Evolutionary conservation across 495 filamentous ascomycete species (phyloP), one percentile per base, ranked within the genome.

Genomic region (Neurospora cerealis): DNA sequence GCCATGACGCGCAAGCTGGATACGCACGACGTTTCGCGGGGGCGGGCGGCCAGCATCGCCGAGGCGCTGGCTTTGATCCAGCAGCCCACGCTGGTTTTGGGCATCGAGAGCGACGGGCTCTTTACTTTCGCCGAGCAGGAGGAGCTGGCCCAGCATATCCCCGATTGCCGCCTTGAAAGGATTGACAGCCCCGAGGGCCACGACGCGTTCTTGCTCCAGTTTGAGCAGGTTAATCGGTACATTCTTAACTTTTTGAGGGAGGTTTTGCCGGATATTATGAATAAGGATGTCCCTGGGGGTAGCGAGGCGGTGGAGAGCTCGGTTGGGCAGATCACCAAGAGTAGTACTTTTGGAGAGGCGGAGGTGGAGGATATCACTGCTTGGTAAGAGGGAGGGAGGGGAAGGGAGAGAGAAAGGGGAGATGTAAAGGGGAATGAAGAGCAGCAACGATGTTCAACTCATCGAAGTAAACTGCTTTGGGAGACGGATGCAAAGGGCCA

Each of bases 1-100:
- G 94, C 96, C 74, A 97, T 98, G 81, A 98, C 96, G 7, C 93
- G 96, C 74, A 99, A 99, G 82, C 90, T 99, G n/a, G 96, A 99
- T 78, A 99, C 96, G 4, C 96, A 99, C 80, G 96, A 99, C 79
- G 89, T 99, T 37, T 94, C 93, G 28, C 88, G 94, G 32, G 86
- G 90, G 75, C 90, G 94, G 24, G 83, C 86, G 19, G 77, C 85
- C 54, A 89, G 88, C 19, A 87, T 97, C 34, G 83, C 85, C 19
- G 88, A 91, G 36, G 94, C 95, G 9, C 86, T 99, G n/a, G 87
- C 88, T 2, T 83, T 91, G 75, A 93, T 99, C 69, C 83, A 93
- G 75, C 96, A 99, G 82, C 96, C 96, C 0, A 89, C 92, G 0
- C 83, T 99, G 8, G 92, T 99, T 5, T 85, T 98, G 2, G 96